phyloP scores from a whole-genome alignment of 441 rosid species.

The Kokia cookei region DNA sequence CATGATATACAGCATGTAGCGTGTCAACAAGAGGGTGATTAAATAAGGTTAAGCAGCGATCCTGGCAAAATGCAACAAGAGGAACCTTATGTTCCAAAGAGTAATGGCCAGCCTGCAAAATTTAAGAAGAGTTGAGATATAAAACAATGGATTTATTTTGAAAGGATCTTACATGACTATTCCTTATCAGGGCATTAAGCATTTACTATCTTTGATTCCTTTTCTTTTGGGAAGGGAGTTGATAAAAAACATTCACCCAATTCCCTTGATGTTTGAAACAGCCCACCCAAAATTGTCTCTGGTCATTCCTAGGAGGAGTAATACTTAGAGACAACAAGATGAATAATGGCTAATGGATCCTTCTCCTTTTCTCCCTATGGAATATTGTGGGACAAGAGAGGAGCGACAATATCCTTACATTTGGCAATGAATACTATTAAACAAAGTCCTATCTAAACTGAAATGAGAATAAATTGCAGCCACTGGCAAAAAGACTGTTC shows the following conservation, averaged over 20 bases:
- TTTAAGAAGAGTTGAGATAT: neutral
- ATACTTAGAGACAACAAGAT: neutral
- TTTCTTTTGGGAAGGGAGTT: neutral
- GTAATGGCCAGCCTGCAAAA: slow-evolving; percentile 61
- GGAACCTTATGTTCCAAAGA: slow-evolving; percentile 81
- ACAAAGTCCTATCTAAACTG: neutral
- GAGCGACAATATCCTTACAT: neutral
- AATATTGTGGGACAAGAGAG: neutral
- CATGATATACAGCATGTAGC: slow-evolving; percentile 64
- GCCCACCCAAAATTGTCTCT: neutral
- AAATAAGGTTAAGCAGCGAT: slow-evolving; percentile 78
- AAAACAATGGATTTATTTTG: neutral
- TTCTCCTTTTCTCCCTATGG: neutral
- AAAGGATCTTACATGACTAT: neutral
- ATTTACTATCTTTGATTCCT: neutral
- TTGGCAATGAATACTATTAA: neutral
- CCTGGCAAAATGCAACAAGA: slow-evolving; percentile 73
- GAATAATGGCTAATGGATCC: neutral
- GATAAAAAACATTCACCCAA: neutral
- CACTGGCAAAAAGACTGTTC: neutral
- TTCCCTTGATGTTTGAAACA: neutral
- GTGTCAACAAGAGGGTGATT: slow-evolving; percentile 76
- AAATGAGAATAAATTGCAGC: neutral
- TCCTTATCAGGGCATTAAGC: neutral
- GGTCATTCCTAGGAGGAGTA: neutral